Evolutionary conservation across 1,284 basidiomycete species (phyloP), one percentile per base, ranked within the genome.

Genomic region (Bondarzewia mesenterica): DNA sequence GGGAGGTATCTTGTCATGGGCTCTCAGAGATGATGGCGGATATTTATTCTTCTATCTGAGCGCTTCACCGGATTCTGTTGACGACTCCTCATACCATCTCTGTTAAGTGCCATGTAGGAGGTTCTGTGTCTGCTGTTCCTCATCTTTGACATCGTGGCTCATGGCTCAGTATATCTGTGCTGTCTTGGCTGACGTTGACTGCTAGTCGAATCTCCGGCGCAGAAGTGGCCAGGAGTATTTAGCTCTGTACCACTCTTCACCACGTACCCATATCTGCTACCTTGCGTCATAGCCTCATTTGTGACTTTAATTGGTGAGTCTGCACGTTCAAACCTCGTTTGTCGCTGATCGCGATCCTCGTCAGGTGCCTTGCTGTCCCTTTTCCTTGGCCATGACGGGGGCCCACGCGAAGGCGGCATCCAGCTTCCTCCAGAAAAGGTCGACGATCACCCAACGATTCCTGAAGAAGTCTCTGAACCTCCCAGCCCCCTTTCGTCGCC

Each of bases 361-460:
- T 36, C 64, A 75, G 95, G 94, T 14, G 85, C 93, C 1, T 61
- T 96, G 43, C 72, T 99, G 22, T 82, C 85, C 0, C 82, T 93
- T 51, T 96, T 97, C 72, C 79, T 99, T 42, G 89, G 84, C 15
- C 84, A 78, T 54, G 93, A 99, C 61, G 94, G 91, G 49, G 93
- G 93, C 23, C 87, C 91, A 20, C 78, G 89, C 35, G 79, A 86
- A 52, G 91, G 92, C 7, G 77, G 81, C 1, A 94, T 97, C 55
- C 81, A 79, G 23, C 78, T 97, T 8, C 74, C 80, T 4, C 73
- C 76, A 0, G 90, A 92, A 63, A 93, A 94, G 65, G 65, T 66
- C 27, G 47, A 37, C 26, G 55, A 58, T 18, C 69, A 72, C 35
- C 63, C 69, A 6, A 57, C 70, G n/a, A 79, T 82, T 55, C 76